Evolutionary conservation across 2,329 filamentous ascomycete species (phyloP).

Genomic region (Aspergillus arachidicola): DNA sequence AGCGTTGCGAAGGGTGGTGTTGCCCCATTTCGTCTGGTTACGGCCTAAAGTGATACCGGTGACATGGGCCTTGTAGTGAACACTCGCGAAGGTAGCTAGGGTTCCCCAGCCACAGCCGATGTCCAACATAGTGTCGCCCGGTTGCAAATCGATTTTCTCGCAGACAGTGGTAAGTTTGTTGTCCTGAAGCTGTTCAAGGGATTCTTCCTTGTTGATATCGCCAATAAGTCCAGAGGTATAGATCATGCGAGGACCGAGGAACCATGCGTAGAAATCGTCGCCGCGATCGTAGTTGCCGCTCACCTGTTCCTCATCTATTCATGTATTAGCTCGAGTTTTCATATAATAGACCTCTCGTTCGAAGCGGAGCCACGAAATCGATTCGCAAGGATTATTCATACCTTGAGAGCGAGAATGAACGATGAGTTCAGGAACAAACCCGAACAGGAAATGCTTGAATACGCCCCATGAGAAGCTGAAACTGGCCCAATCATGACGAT

Average conservation of each 20-base stretch:
- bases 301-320: slow-evolving; percentile 89
- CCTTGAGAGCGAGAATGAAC: slow-evolving; percentile 90
- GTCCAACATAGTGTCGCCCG: slow-evolving; percentile 82
- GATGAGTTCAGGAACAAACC: slow-evolving; percentile 86
- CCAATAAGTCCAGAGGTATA: slow-evolving; percentile 95
- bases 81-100: slow-evolving; percentile 86
- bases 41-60: slow-evolving; percentile 92
- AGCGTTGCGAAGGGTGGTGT: slow-evolving; percentile 79
- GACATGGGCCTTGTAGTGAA: slow-evolving; percentile 83
- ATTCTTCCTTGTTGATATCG: slow-evolving; percentile 83
- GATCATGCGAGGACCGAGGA: slow-evolving; percentile 97
- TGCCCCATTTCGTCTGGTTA: slow-evolving; percentile 97
- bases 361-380: not conserved
- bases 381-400: slow-evolving; percentile 33
- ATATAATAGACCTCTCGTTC: not conserved
- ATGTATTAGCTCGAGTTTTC: not conserved
- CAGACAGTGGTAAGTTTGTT: slow-evolving; percentile 96
- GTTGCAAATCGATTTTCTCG: slow-evolving; percentile 86
- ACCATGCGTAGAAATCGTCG: slow-evolving; percentile 98
- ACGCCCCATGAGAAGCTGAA: slow-evolving; percentile 86
- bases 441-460: slow-evolving; percentile 84
- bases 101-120: slow-evolving; percentile 99
- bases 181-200: slow-evolving; percentile 92
- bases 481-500: slow-evolving; percentile 94
- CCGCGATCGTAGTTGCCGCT: slow-evolving; percentile 97